Evolutionary conservation across 2,329 filamentous ascomycete genomes (phyloP).

Genomic region (Cladosporium halotolerans): DNA sequence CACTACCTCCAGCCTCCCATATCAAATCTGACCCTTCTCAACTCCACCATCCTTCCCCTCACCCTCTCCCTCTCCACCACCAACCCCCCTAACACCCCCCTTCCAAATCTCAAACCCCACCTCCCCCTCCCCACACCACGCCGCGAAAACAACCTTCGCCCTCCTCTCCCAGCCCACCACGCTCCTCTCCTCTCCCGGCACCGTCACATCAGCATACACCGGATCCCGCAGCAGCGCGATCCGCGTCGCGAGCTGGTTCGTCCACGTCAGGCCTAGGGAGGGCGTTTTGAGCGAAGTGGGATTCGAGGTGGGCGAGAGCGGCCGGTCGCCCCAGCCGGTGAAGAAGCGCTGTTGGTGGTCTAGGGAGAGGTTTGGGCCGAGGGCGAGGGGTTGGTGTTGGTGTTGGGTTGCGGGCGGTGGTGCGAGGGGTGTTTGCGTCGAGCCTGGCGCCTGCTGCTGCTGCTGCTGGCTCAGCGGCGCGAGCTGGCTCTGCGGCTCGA

Average conservation of each 20-base stretch:
- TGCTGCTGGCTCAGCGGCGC: slow-evolving; percentile 12
- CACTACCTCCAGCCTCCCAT: too few species aligned
- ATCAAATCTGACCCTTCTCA: too few species aligned
- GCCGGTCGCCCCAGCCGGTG: slow-evolving; percentile 78
- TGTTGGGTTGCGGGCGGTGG: neutral
- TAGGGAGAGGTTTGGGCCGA: slow-evolving; percentile 58
- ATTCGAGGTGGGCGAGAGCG: slow-evolving; percentile 18
- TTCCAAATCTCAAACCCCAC: slow-evolving; percentile 70
- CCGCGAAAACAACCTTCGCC: slow-evolving; percentile 85
- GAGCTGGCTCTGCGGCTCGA: slow-evolving; percentile 38
- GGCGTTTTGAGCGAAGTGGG: slow-evolving; percentile 64
- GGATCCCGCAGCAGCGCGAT: slow-evolving; percentile 73
- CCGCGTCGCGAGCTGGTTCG: slow-evolving; percentile 77
- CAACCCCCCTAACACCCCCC: slow-evolving; percentile 45
- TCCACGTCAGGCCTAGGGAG: slow-evolving; percentile 81
- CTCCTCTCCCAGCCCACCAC: slow-evolving; percentile 62
- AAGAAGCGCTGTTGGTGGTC: slow-evolving; percentile 93
- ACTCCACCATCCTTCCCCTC: too few species aligned
- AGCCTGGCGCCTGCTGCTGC: slow-evolving; percentile 9
- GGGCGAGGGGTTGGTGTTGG: slow-evolving; percentile 31
- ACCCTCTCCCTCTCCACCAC: neutral
- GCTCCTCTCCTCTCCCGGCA: slow-evolving; percentile 36
- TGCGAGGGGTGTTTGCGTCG: slow-evolving; percentile 13
- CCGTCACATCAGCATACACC: slow-evolving; percentile 38
- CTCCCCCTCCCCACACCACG: slow-evolving; percentile 58